Percentiles rank a stretch among this genome's conserved stretches.
These are phyloP conservation scores for Hymenoscyphus occultus DNA, from an alignment of 2,329 filamentous ascomycete species.

Conservation along the genomic window DNA sequence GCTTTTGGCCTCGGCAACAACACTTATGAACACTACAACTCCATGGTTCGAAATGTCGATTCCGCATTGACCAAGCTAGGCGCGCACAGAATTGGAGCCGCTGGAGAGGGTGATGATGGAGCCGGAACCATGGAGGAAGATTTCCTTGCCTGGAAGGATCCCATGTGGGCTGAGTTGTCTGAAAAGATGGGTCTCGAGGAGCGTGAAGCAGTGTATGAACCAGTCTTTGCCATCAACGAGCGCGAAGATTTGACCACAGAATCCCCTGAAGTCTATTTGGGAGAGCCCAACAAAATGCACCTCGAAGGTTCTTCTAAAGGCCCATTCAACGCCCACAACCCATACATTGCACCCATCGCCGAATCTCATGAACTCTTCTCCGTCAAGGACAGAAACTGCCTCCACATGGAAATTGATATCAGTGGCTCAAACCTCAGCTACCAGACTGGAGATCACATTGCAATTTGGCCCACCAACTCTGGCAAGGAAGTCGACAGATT, in stretches of 20 bases:
- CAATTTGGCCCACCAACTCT: slow-evolving; percentile 94
- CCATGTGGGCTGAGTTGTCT: slow-evolving; percentile 89
- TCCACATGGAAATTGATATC: slow-evolving; percentile 94
- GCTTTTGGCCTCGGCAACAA: slow-evolving; percentile 97
- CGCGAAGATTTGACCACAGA: slow-evolving; percentile 70
- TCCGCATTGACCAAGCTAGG: slow-evolving; percentile 78
- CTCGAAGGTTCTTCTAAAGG: slow-evolving; percentile 80
- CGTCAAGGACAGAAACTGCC: slow-evolving; percentile 86
- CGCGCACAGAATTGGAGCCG: slow-evolving; percentile 77
- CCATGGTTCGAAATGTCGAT: slow-evolving; percentile 92
- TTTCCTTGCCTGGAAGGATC: slow-evolving; percentile 98
- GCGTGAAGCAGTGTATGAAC: slow-evolving; percentile 93
- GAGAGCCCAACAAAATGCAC: slow-evolving; percentile 95
- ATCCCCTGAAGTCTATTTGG: slow-evolving; percentile 81
- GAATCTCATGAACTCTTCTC: slow-evolving; percentile 91
- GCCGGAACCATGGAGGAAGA: slow-evolving; percentile 99
- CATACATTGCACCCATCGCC: slow-evolving; percentile 89
- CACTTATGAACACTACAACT: slow-evolving; percentile 99
- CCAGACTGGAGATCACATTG: slow-evolving; percentile 96
- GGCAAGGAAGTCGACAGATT: slow-evolving; percentile 91
- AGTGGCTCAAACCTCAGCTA: slow-evolving; percentile 86
- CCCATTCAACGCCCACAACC: slow-evolving; percentile 94
- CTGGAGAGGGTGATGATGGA: slow-evolving; percentile 95
- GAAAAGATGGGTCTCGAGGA: slow-evolving; percentile 87
- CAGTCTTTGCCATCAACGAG: slow-evolving; percentile 80